A percentile compares a stretch with the other conserved stretches of the same genome.
These are phyloP conservation scores for Neohortaea acidophila DNA, from an alignment of 495 filamentous ascomycete species.

Conservation along the genomic window DNA sequence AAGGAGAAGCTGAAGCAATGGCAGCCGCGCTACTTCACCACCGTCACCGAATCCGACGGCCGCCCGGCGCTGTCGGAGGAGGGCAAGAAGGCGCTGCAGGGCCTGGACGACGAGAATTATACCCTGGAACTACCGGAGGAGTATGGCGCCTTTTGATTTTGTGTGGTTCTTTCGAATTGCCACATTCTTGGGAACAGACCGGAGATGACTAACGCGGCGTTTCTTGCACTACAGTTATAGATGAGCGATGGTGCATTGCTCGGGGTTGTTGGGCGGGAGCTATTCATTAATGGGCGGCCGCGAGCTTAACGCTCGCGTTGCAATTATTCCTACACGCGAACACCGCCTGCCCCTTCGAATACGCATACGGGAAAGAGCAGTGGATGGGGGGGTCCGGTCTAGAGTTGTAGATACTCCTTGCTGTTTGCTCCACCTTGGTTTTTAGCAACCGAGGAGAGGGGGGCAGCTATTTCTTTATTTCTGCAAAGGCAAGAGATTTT, in stretches of 20 bases:
- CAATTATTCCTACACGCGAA: background rate
- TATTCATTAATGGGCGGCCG: background rate
- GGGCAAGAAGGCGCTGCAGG: conserved; percentile 52
- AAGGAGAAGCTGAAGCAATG: conserved; percentile 50
- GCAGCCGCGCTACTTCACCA: conserved; percentile 82
- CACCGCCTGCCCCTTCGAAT: too few species aligned
- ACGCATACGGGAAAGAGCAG: too few species aligned
- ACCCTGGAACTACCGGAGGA: conserved; percentile 10
- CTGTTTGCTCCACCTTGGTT: too few species aligned
- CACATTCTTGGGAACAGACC: too few species aligned
- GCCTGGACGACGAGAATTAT: conserved; percentile 34
- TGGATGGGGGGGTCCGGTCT: background rate
- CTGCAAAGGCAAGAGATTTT: background rate
- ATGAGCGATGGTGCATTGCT: background rate
- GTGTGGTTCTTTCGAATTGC: too few species aligned
- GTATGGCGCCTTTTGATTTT: conserved; percentile 17
- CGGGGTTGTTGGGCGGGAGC: background rate
- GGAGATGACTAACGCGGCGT: too few species aligned
- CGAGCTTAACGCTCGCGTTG: background rate
- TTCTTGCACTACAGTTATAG: background rate
- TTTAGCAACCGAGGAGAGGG: too few species aligned
- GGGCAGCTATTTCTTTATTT: too few species aligned
- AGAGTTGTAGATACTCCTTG: conserved; percentile 3
- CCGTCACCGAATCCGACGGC: conserved; percentile 53
- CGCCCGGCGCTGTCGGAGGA: conserved; percentile 69